Evolutionary conservation across 768 basidiomycete genomes (phyloP).

Genomic region (Auricularia sp.): DNA sequence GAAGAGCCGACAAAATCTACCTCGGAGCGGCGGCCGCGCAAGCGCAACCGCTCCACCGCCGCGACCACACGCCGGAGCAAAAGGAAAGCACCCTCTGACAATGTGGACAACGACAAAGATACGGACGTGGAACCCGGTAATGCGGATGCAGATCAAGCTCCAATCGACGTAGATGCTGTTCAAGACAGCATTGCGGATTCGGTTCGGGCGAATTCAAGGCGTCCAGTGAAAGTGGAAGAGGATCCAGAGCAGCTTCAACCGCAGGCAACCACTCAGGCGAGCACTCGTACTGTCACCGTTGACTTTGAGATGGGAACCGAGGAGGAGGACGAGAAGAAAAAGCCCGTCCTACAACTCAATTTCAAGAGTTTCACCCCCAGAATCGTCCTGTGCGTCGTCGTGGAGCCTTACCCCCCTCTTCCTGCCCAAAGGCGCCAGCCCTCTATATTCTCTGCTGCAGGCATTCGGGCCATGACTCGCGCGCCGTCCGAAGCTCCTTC

Average conservation of each 20-base stretch:
- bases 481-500: slow-evolving; percentile 16
- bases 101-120: background rate
- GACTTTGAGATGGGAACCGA: slow-evolving; percentile 38
- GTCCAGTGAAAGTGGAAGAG: background rate
- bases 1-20: too few species aligned
- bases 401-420: slow-evolving; percentile 67
- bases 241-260: background rate
- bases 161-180: background rate
- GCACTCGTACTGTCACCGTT: slow-evolving; percentile 9
- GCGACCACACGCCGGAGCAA: background rate
- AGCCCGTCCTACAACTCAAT: slow-evolving; percentile 51
- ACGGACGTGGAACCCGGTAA: background rate
- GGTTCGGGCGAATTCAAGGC: background rate
- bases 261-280: background rate
- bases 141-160: background rate
- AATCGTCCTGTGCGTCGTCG: slow-evolving; percentile 66
- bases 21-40: background rate
- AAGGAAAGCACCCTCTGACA: background rate
- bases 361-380: slow-evolving; percentile 62
- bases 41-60: background rate
- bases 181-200: background rate
- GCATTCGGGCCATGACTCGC: background rate
- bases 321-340: slow-evolving; percentile 58
- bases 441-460: background rate
- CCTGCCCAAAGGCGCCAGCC: slow-evolving; percentile 8